These are phyloP conservation scores for Wallemia hederae DNA, from an alignment of 1,284 basidiomycete genomes.

Conservation along the genomic window DNA sequence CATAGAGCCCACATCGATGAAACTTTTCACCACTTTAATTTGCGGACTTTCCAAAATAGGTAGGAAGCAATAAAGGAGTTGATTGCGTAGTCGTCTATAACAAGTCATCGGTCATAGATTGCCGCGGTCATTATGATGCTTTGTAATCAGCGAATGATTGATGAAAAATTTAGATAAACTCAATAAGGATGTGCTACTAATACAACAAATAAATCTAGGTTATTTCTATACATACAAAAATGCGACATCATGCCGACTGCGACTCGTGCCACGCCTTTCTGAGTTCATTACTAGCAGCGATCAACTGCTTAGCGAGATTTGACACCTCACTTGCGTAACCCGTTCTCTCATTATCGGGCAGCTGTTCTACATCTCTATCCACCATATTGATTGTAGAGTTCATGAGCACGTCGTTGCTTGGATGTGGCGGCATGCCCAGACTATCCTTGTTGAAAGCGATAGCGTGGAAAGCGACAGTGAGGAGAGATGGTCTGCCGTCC, in stretches of 20 bases:
- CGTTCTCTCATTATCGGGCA: background rate
- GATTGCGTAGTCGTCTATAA: background rate
- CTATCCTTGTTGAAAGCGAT: background rate
- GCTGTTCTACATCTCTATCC: background rate
- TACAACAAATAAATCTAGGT: background rate
- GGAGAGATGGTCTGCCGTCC: background rate
- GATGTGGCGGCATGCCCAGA: background rate
- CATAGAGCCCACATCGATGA: background rate
- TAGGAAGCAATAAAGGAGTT: background rate
- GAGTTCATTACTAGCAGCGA: background rate
- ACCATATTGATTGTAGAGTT: background rate
- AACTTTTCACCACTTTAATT: background rate
- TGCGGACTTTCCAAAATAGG: background rate
- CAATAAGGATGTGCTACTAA: background rate
- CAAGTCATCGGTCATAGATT: background rate
- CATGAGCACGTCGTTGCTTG: background rate
- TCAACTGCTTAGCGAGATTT: background rate
- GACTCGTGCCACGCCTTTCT: background rate
- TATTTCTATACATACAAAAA: background rate
- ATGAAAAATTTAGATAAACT: background rate
- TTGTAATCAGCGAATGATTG: no score
- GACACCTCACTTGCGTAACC: background rate
- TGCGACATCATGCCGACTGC: background rate
- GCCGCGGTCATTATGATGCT: no score
- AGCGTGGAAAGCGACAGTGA: background rate